Evolutionary conservation across 192 early-diverging fungal genomes (phyloP), one percentile per base, ranked within the genome.

Genomic region (Ramicandelaber brevisporus): DNA sequence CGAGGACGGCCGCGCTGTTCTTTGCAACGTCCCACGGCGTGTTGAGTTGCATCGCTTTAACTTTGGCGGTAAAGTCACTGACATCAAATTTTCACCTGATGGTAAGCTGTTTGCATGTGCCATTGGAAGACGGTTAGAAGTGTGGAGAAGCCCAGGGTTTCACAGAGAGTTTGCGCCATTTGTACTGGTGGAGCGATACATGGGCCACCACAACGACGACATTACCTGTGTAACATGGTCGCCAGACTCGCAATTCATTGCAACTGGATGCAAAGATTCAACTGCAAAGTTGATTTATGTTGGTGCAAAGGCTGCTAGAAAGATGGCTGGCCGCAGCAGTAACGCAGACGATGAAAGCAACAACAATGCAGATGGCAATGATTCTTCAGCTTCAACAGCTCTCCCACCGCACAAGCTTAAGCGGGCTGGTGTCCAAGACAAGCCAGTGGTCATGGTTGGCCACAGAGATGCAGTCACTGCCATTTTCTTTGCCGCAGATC

Each of bases 61-160:
- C 48, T 81, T 96, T 40, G 82, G 88, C 41, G 56, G 38, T 18
- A 64, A 58, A 17, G 77, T 87, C 22, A 48, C 53, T n/a, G 77
- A 79, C 33, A 60, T 85, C 29, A 58, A 73, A 48, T 99, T 99
- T 59, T 79, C 73, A 34, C 88, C 90, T 6, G 68, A 99, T 47
- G 86, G 88, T 30, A 59, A 47, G 53, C 61, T 61, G 31, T 66
- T 99, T 57, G 90, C 76, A 0, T 75, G 90, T 1, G 73, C 85
- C 1, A 57, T 78, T 29, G 88, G 76, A 36, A 78, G 74, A 38
- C 57, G 65, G 17, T 51, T 90, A 24, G 72, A 92, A 42, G 57
- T 93, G 17, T 96, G 88, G 88, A 62, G 65, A 41, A 77, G 88
- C 14, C 95, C 95, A 15, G 79, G 83, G 32, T 76, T 70, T 44